These are phyloP conservation scores for Pulveroboletus sp. DNA, from an alignment of 768 basidiomycete species.

Conservation along the genomic window DNA sequence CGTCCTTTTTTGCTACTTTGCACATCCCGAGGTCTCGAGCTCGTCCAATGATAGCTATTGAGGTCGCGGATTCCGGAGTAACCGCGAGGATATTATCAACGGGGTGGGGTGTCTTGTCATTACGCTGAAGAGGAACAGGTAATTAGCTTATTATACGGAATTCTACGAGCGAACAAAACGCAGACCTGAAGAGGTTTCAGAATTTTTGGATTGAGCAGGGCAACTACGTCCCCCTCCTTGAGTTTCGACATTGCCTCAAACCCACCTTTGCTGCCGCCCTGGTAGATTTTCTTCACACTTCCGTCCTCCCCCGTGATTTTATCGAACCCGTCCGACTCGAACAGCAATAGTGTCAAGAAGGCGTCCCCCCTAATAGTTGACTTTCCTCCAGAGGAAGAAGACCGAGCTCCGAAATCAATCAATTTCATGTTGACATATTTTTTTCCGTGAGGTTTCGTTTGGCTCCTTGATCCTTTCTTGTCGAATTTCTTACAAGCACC, in stretches of 20 bases:
- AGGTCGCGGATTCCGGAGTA: slow-evolving; percentile 78
- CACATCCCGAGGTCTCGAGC: slow-evolving; percentile 88
- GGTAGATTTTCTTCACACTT: slow-evolving; percentile 63
- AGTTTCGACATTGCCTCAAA: slow-evolving; percentile 87
- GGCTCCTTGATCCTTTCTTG: slow-evolving; percentile 13
- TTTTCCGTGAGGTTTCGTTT: slow-evolving; percentile 53
- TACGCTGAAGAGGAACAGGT: slow-evolving; percentile 14
- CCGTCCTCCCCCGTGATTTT: slow-evolving; percentile 49
- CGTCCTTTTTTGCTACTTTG: slow-evolving; percentile 70
- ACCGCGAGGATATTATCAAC: slow-evolving; percentile 81
- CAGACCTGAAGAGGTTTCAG: slow-evolving; percentile 83
- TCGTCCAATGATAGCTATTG: slow-evolving; percentile 84
- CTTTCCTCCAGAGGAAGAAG: slow-evolving; percentile 55
- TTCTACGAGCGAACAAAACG: not conserved
- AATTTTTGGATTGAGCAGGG: slow-evolving; percentile 84
- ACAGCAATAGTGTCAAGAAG: slow-evolving; percentile 76
- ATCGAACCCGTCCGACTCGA: slow-evolving; percentile 80
- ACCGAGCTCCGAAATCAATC: slow-evolving; percentile 71
- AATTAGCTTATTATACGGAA: not conserved
- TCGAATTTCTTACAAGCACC: slow-evolving; percentile 11
- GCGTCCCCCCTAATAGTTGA: slow-evolving; percentile 77
- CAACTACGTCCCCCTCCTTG: slow-evolving; percentile 86
- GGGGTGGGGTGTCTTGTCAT: slow-evolving; percentile 63
- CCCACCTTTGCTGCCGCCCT: slow-evolving; percentile 89
- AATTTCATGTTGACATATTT: slow-evolving; percentile 86